Percentiles rank a stretch among this genome's conserved stretches.
Evolutionary conservation across 2,329 filamentous ascomycete genomes (phyloP).

Genomic region (Ceratocystis diversiconidia): DNA sequence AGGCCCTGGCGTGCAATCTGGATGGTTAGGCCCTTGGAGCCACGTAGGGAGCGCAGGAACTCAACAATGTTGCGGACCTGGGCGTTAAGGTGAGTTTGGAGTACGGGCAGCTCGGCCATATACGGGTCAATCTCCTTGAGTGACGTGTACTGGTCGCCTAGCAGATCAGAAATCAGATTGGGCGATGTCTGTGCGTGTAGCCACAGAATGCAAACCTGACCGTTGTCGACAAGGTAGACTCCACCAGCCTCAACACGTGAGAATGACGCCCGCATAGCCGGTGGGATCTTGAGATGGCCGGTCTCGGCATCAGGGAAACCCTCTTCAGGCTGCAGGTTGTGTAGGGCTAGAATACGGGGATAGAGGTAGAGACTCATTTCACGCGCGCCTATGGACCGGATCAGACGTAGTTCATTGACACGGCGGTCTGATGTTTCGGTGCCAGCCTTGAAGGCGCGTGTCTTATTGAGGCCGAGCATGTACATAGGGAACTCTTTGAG

Average conservation of each 20-base stretch:
- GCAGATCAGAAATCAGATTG: slow-evolving; percentile 78
- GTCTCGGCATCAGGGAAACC: slow-evolving; percentile 81
- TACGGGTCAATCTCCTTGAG: slow-evolving; percentile 72
- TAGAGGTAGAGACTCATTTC: slow-evolving; percentile 90
- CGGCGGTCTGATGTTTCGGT: slow-evolving; percentile 81
- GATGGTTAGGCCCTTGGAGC: slow-evolving; percentile 75
- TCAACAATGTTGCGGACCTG: slow-evolving; percentile 89
- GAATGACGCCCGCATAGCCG: slow-evolving; percentile 68
- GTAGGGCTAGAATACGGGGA: slow-evolving; percentile 79
- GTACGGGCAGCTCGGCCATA: slow-evolving; percentile 60
- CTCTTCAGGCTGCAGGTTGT: slow-evolving; percentile 75
- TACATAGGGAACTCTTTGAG: slow-evolving; percentile 97
- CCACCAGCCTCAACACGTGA: slow-evolving; percentile 81
- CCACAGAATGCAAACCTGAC: slow-evolving; percentile 84
- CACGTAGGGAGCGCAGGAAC: slow-evolving; percentile 65
- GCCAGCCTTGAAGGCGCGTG: slow-evolving; percentile 82
- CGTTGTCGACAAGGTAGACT: slow-evolving; percentile 89
- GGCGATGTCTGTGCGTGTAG: slow-evolving; percentile 84
- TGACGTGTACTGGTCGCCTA: slow-evolving; percentile 53
- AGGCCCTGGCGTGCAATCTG: slow-evolving; percentile 85
- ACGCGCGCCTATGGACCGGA: slow-evolving; percentile 71
- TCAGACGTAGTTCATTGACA: slow-evolving; percentile 79
- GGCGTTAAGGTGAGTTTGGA: slow-evolving; percentile 85
- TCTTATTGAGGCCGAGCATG: slow-evolving; percentile 79
- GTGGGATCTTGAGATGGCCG: slow-evolving; percentile 74